These are phyloP conservation scores for Nigrospora osmanthi DNA, from an alignment of 2,329 filamentous ascomycete genomes.

Conservation along the genomic window DNA sequence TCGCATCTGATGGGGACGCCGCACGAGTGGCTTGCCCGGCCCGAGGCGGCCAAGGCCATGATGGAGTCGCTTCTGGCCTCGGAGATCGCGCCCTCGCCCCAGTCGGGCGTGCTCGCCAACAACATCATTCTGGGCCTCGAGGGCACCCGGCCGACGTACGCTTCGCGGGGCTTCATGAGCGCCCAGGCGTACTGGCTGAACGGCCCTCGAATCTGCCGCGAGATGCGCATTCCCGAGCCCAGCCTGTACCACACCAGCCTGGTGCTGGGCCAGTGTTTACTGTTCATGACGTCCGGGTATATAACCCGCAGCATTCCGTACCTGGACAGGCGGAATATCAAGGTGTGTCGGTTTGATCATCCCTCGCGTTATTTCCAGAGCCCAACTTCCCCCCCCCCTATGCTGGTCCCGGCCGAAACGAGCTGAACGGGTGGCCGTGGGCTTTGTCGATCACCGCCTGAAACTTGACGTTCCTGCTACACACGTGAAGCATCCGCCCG, in stretches of 20 bases:
- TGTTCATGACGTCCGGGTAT: constrained; percentile 51
- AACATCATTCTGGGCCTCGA: constrained; percentile 68
- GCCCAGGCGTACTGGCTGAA: constrained; percentile 66
- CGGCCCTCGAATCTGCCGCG: constrained; percentile 52
- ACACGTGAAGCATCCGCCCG: too few relatives aligned
- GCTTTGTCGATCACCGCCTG: too few relatives aligned
- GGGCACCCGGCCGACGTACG: constrained; percentile 55
- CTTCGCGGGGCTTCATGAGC: constrained; percentile 58
- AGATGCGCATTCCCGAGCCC: constrained; percentile 50
- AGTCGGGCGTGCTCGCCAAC: constrained; percentile 58
- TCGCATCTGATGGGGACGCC: constrained; percentile 65
- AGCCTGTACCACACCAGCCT: constrained; percentile 49
- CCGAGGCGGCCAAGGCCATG: constrained; percentile 46
- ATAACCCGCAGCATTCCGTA: constrained; percentile 26
- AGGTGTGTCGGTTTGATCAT: constrained; percentile 18
- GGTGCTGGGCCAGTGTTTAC: constrained; percentile 57
- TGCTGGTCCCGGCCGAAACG: too few relatives aligned
- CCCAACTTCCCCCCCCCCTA: too few relatives aligned
- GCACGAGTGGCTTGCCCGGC: constrained; percentile 48
- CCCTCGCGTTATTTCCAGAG: too few relatives aligned
- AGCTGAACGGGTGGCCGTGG: too few relatives aligned
- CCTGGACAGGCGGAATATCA: constrained; percentile 41
- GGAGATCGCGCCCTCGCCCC: constrained; percentile 59
- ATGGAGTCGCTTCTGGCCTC: constrained; percentile 62
- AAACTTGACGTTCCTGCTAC: too few relatives aligned